Conservation (phyloP, 2,329 filamentous ascomycete species). For the Apiospora koreana region DNA sequence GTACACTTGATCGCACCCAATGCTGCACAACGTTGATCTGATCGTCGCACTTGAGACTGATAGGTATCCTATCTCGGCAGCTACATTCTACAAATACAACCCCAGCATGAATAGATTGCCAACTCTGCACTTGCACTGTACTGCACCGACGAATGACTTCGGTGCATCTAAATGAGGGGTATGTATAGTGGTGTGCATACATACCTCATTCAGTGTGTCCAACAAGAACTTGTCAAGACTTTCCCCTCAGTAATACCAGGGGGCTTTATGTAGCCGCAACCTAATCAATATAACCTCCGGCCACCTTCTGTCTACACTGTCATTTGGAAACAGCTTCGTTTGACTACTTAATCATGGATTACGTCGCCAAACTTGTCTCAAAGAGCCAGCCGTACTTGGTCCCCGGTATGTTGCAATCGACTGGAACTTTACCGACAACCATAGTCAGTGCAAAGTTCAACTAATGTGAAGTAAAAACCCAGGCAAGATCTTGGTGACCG, state of each 20-base stretch:
- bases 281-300: no score
- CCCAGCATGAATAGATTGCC: not conserved
- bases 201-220: not conserved
- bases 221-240: not conserved
- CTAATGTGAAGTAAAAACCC: not conserved
- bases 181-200: no score
- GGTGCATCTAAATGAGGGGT: not conserved
- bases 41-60: not conserved
- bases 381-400: constrained; percentile 43
- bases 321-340: not conserved
- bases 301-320: not conserved
- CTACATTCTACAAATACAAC: not conserved
- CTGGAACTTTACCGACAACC: not conserved
- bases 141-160: not conserved
- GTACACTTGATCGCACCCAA: not conserved
- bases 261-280: no score
- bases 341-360: not conserved
- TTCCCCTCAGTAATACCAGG: not conserved
- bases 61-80: not conserved
- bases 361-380: constrained; percentile 31
- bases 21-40: not conserved
- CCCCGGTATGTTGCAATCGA: constrained; percentile 26
- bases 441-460: not conserved
- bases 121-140: not conserved
- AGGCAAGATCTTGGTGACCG: constrained; percentile 77